Conservation (phyloP, 257 asterid species). For the Solanum dulcamara region DNA sequence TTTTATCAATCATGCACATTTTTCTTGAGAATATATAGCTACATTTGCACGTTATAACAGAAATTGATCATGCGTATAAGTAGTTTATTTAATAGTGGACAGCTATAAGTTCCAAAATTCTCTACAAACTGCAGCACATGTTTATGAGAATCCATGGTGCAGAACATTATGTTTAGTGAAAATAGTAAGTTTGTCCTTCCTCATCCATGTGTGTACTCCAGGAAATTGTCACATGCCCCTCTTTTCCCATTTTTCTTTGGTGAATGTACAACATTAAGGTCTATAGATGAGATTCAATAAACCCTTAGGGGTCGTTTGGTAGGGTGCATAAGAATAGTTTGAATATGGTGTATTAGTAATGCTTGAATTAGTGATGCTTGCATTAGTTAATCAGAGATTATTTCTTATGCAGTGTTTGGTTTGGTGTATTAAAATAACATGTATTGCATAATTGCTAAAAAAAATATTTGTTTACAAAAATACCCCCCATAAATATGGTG, state of each 20-base stretch:
- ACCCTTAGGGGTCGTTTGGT: not conserved
- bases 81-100: not conserved
- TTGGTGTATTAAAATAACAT: no score
- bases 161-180: not conserved
- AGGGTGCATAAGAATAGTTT: no score
- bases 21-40: not conserved
- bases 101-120: not conserved
- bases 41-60: not conserved
- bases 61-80: not conserved
- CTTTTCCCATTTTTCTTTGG: not conserved
- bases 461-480: no score
- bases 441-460: no score
- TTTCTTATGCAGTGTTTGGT: no score
- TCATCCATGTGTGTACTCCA: not conserved
- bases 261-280: not conserved
- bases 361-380: no score
- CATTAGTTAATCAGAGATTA: no score
- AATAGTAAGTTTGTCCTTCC: not conserved
- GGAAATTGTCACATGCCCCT: not conserved
- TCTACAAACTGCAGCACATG: not conserved
- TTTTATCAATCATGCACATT: not conserved
- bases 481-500: no score
- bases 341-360: no score
- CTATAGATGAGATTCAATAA: not conserved
- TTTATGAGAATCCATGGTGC: not conserved